A percentile compares a stretch with the other conserved stretches of the same genome.
phyloP scores from a whole-genome alignment of 495 filamentous ascomycete genomes.

The Neurospora tetrasperma region DNA sequence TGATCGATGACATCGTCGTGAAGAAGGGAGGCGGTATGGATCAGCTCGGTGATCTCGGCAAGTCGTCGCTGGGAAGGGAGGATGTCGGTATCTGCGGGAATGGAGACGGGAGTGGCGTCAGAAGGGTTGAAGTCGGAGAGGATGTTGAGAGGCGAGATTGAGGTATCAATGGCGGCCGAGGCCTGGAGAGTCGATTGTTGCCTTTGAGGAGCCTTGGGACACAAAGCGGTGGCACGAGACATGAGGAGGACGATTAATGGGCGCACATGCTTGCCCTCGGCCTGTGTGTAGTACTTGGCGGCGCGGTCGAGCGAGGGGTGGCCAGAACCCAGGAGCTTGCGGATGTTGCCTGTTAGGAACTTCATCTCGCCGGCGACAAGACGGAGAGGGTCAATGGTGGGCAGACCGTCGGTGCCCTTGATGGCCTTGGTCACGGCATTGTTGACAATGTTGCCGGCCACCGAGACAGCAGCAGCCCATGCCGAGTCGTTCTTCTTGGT shows the following conservation, averaged over 20 bases:
- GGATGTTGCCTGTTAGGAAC: conserved; percentile 80
- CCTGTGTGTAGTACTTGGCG: conserved; percentile 96
- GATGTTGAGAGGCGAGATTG: conserved; percentile 64
- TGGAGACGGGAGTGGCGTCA: conserved; percentile 32
- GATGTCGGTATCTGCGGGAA: conserved; percentile 56
- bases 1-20: conserved; percentile 98
- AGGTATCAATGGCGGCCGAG: conserved; percentile 51
- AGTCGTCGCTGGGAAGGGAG: conserved; percentile 86
- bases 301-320: conserved; percentile 90
- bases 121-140: conserved; percentile 78
- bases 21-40: conserved; percentile 90
- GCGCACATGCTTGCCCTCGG: conserved; percentile 92
- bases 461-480: conserved; percentile 56
- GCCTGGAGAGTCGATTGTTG: conserved; percentile 26
- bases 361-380: conserved; percentile 94
- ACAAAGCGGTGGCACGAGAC: conserved; percentile 78
- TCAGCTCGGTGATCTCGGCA: conserved; percentile 93
- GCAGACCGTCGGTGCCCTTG: conserved; percentile 39
- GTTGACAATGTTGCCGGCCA: conserved; percentile 64
- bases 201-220: conserved; percentile 50
- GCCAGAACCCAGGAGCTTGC: conserved; percentile 77
- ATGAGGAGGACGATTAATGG: conserved; percentile 91
- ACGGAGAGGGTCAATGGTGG: conserved; percentile 57
- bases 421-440: conserved; percentile 52
- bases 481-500: conserved; percentile 30